A percentile compares a stretch with the other conserved stretches of the same genome.
phyloP scores from a whole-genome alignment of 805 yeast species.

The Sungouiella thailandica region DNA sequence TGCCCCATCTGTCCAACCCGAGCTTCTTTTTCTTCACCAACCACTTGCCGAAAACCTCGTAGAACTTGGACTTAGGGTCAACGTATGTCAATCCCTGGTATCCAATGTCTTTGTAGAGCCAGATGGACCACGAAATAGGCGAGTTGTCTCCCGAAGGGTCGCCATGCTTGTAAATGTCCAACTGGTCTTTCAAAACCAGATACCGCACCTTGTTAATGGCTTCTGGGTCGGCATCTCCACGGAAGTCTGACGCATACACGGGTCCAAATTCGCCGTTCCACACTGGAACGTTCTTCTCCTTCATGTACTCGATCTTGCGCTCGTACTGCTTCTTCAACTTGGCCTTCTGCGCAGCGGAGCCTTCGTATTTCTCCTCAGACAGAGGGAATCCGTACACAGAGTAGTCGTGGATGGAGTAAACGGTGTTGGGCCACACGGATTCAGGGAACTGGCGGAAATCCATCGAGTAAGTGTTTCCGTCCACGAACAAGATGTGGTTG shows the following conservation, averaged over 20 bases:
- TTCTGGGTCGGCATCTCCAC: slow-evolving; percentile 39
- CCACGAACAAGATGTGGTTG: slow-evolving; percentile 45
- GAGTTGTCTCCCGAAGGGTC: slow-evolving; percentile 45
- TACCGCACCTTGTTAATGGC: slow-evolving; percentile 36
- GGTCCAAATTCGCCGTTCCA: slow-evolving; percentile 56
- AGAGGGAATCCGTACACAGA: slow-evolving; percentile 42
- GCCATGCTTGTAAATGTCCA: slow-evolving; percentile 38
- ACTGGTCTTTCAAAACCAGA: slow-evolving; percentile 41
- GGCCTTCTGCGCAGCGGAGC: slow-evolving; percentile 29
- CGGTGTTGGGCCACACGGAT: slow-evolving; percentile 36
- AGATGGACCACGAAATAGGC: slow-evolving; percentile 47
- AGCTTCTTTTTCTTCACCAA: slow-evolving; percentile 38
- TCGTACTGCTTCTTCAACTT: slow-evolving; percentile 36
- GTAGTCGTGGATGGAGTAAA: slow-evolving; percentile 50
- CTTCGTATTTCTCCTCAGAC: slow-evolving; percentile 28
- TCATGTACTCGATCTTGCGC: slow-evolving; percentile 41
- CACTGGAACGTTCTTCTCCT: slow-evolving; percentile 38
- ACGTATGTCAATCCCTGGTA: slow-evolving; percentile 47
- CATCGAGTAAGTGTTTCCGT: slow-evolving; percentile 48
- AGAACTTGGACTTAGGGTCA: slow-evolving; percentile 41
- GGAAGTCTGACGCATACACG: slow-evolving; percentile 38
- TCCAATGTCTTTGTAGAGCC: slow-evolving; percentile 52
- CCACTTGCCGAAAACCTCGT: slow-evolving; percentile 37
- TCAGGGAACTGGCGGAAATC: slow-evolving; percentile 46
- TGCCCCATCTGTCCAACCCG: slow-evolving; percentile 50